phyloP scores from a whole-genome alignment of 139 green algal species.

The Volvox africanus region DNA sequence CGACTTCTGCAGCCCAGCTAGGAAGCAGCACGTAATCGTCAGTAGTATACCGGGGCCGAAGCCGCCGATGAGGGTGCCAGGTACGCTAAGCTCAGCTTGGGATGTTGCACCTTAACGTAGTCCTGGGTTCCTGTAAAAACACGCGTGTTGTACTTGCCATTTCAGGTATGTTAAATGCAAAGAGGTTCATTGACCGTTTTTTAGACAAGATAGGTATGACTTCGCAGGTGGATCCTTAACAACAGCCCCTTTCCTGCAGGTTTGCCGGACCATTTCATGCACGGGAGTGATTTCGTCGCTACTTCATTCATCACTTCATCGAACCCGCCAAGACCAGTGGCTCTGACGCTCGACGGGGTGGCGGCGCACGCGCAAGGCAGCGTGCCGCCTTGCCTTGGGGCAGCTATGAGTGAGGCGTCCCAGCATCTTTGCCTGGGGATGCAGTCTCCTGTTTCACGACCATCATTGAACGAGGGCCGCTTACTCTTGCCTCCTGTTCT shows the following conservation, averaged over 20 bases:
- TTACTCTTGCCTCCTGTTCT: not conserved
- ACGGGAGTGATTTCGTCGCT: too few species aligned
- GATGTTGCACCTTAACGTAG: not conserved
- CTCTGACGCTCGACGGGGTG: not conserved
- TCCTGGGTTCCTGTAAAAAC: too few species aligned
- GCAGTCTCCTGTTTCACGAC: not conserved
- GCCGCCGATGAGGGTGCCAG: not conserved
- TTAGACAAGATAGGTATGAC: too few species aligned
- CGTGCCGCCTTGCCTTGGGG: not conserved
- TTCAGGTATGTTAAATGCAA: too few species aligned
- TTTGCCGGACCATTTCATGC: too few species aligned
- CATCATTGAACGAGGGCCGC: not conserved
- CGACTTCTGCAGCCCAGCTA: conserved; percentile 39
- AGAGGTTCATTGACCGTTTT: too few species aligned
- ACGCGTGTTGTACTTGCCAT: too few species aligned
- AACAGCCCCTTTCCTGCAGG: too few species aligned
- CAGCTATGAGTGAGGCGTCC: not conserved
- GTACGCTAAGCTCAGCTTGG: not conserved
- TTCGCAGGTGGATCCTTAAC: too few species aligned
- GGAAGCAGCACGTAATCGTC: not conserved
- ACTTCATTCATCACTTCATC: too few species aligned
- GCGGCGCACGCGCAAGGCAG: not conserved
- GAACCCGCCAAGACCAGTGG: not conserved
- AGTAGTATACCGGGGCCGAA: not conserved
- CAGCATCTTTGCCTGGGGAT: not conserved